Evolutionary conservation across 129 eudicot species (phyloP), one percentile per base, ranked within the genome.

Genomic region (Mikania micrantha): DNA sequence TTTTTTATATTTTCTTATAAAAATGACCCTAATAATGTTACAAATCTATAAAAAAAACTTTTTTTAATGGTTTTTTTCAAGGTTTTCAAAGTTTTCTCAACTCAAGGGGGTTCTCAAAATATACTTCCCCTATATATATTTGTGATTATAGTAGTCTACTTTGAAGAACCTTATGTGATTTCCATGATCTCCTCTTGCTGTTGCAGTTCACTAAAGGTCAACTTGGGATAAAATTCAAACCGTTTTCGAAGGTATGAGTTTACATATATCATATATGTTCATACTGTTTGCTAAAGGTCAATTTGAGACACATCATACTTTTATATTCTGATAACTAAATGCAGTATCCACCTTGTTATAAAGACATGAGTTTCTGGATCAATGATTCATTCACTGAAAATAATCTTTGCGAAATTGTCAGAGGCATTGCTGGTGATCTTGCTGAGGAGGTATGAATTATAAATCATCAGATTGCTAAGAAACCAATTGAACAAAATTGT

Each of bases 321-420:
- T 12, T 25, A 4, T 21, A 42, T 39, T 2, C 48, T 65, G 15
- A 7, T 47, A 47, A 15, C 2, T 29, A 57, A 57, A 65, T 88
- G 85, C 92, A 93, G 95, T 93, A 62, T 65, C 95, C 99, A 72
- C 93, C 95, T 31, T 89, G 96, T 80, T 93, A 73, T 73, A 89
- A 93, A 84, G 96, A 93, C 84, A 71, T 93, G 95, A 93, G 88
- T 75, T 86, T 93, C 83, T 86, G 96, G 99, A 81, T 93, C 69
- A 89, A 72, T 67, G 95, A 89, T 60, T 77, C 95, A 70, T 93
- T 86, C 65, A 93, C 92, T 22, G 99, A 93, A 76, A 93, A 93
- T 78, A 88, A 93, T 76, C 87, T 93, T 10, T 89, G 99, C 60
- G 96, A 93, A 82, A 82, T 88, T 73, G 96, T 93, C 36, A 76